phyloP scores from a whole-genome alignment of 2,329 filamentous ascomycete species.

The Harringtonia lauricola region DNA sequence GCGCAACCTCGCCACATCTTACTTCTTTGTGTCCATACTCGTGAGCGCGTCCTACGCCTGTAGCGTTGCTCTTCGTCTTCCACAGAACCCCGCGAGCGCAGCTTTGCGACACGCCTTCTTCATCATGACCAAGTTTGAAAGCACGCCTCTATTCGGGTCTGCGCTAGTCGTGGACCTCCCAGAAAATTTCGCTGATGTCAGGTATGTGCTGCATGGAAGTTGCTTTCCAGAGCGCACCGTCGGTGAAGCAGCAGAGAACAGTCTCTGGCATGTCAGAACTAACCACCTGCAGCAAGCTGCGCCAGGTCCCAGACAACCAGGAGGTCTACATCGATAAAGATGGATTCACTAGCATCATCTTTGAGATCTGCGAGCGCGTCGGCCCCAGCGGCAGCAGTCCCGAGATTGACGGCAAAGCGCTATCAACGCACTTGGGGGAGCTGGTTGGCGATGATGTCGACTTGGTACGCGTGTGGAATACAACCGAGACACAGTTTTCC shows the following conservation, averaged over 20 bases:
- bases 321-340: constrained; percentile 81
- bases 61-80: background rate
- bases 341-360: constrained; percentile 77
- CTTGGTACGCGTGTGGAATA: constrained; percentile 55
- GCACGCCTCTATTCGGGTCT: constrained; percentile 58
- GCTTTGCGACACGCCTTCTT: too few species aligned
- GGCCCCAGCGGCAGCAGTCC: constrained; percentile 39
- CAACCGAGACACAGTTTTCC: constrained; percentile 47
- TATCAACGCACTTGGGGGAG: constrained; percentile 59
- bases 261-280: too few species aligned
- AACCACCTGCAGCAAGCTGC: constrained; percentile 43
- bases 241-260: too few species aligned
- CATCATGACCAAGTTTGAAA: constrained; percentile 41
- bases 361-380: constrained; percentile 83
- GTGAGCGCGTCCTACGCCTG: background rate
- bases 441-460: constrained; percentile 54
- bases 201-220: constrained; percentile 32
- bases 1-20: too few species aligned
- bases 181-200: constrained; percentile 58
- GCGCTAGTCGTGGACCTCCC: constrained; percentile 61
- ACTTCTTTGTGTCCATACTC: too few species aligned
- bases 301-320: constrained; percentile 76
- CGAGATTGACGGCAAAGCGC: constrained; percentile 57
- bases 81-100: background rate
- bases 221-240: too few species aligned